Evolutionary conservation across 805 yeast genomes (phyloP), one percentile per base, ranked within the genome.

Genomic region (Kluyveromyces aestuarii): DNA sequence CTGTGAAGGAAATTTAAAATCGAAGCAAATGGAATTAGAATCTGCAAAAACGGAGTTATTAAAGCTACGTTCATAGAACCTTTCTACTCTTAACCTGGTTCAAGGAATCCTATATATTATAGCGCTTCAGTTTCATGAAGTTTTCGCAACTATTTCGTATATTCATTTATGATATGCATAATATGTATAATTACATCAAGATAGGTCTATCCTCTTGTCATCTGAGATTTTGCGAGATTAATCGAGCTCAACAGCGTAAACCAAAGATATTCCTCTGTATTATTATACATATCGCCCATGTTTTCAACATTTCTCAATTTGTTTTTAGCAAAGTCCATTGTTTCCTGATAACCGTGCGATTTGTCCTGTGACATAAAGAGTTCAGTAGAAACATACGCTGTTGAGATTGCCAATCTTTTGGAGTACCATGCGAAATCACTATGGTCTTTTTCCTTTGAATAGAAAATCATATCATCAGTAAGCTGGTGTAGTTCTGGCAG

Each of bases 341-440:
- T 90, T 44, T 76, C 76, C 13, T 55, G 49, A 57, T 71, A 84
- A 30, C 68, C 75, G 1, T 61, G 58, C 18, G 91, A 81, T 19
- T 70, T 71, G 64, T 91, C 97, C 55, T 77, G 82, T 41, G 87
- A 70, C 93, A 84, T 84, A 69, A 78, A 87, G 52, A 87, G 68
- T 64, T 91, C 97, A 38, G 84, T 70, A 37, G 83, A 77, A 2
- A 85, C 84, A 63, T 86, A 87, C 2, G 84, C 75, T 1, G 84
- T 73, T 21, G 86, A 76, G 14, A 91, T 62, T 8, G 85, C 76
- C 14, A 84, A 69, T 54, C 99, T 73, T 61, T 89, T 86, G n/a
- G 95, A 72, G 65, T 91, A 91, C 99, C 99, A 91, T 3, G 87
- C 84, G 62, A 85, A 82, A 64, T 88, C 96, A 17, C 69, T 56